phyloP scores from a whole-genome alignment of 148 eudicot genomes.

The Rhododendron ferrugineum region DNA sequence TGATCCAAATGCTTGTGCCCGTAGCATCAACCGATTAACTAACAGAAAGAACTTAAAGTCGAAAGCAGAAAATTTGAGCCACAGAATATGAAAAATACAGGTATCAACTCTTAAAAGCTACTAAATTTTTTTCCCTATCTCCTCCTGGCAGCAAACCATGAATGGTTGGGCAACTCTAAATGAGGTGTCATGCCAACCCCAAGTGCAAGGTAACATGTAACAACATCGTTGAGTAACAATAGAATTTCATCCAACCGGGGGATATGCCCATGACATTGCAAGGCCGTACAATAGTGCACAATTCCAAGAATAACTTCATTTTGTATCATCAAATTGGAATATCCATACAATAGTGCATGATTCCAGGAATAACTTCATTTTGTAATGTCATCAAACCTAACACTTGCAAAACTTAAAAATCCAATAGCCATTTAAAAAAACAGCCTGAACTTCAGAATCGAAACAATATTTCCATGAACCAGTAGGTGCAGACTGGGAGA shows the following conservation, averaged over 20 bases:
- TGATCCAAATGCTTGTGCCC: neutral
- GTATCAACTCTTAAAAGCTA: neutral
- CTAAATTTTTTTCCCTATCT: neutral
- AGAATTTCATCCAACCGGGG: neutral
- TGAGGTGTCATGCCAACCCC: neutral
- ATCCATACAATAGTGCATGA: neutral
- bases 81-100: neutral
- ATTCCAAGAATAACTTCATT: neutral
- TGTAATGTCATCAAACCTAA: neutral
- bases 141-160: neutral
- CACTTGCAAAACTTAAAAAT: neutral
- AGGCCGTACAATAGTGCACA: neutral
- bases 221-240: neutral
- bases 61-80: neutral
- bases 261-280: neutral
- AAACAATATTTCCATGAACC: conserved; percentile 2
- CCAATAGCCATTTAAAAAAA: neutral
- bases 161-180: neutral
- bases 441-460: neutral
- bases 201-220: neutral
- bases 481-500: neutral
- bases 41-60: neutral
- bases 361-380: neutral
- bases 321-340: neutral
- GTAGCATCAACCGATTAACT: neutral